Percentiles rank a stretch among this genome's conserved stretches.
phyloP scores from a whole-genome alignment of 139 green algal species.

The Asterochloris sp. region DNA sequence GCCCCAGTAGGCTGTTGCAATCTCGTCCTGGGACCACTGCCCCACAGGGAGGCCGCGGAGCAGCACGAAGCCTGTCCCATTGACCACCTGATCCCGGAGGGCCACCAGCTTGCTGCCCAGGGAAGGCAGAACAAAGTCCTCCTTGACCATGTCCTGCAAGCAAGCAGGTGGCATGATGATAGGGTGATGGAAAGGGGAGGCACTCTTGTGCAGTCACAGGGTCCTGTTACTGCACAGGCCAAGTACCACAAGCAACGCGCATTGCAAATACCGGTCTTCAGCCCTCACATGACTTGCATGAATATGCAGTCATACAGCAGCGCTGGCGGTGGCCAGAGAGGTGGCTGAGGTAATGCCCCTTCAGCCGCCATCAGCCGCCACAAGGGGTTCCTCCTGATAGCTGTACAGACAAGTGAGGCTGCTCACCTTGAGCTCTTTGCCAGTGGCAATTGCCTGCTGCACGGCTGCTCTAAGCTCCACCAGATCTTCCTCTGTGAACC shows the following conservation, averaged over 20 bases:
- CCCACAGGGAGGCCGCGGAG: constrained; percentile 45
- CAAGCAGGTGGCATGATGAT: background rate
- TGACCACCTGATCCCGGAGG: constrained; percentile 34
- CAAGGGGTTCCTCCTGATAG: background rate
- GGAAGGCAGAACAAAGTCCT: constrained; percentile 46
- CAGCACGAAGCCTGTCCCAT: constrained; percentile 53
- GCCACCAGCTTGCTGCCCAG: constrained; percentile 37
- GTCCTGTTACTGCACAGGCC: background rate
- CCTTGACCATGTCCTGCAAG: constrained; percentile 33
- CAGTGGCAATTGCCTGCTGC: background rate
- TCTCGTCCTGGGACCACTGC: constrained; percentile 34
- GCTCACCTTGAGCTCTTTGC: constrained; percentile 11
- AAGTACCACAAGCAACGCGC: background rate
- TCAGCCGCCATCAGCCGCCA: background rate
- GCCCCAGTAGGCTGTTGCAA: constrained; percentile 38
- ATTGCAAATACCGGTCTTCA: background rate
- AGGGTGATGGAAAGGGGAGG: background rate
- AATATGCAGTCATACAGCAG: background rate
- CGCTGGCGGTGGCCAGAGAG: too few relatives aligned
- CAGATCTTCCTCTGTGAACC: constrained; percentile 27
- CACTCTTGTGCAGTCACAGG: background rate
- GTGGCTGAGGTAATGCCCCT: background rate
- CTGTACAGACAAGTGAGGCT: background rate
- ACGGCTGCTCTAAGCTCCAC: constrained; percentile 38
- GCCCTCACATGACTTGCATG: background rate